Conservation (phyloP, 768 basidiomycete genomes). For the Tricholoma sp. region DNA sequence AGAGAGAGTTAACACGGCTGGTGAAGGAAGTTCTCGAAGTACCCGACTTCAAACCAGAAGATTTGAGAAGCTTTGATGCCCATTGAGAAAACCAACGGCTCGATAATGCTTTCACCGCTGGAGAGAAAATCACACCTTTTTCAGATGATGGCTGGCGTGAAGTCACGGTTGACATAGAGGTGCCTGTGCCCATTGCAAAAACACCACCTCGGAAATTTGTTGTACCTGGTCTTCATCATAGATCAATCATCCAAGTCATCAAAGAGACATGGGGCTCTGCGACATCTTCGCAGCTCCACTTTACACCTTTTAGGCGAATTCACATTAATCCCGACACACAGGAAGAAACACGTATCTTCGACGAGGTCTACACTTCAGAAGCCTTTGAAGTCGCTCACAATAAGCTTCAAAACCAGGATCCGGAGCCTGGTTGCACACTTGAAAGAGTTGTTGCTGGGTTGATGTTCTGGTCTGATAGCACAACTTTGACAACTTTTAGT, state of each 20-base stretch:
- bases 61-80: conserved; percentile 10
- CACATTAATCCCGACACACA: conserved; percentile 2
- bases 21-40: neutral
- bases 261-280: conserved; percentile 11
- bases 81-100: conserved; percentile 10
- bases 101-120: conserved; percentile 1
- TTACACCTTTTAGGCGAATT: conserved; percentile 16
- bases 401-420: neutral
- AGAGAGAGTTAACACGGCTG: neutral
- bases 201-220: conserved; percentile 15
- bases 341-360: conserved; percentile 1
- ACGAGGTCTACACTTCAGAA: conserved; percentile 15
- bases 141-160: conserved; percentile 13
- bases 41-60: conserved; percentile 8
- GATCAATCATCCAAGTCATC: conserved; percentile 18
- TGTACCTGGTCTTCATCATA: conserved; percentile 20
- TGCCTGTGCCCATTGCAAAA: conserved; percentile 9
- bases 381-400: conserved; percentile 10
- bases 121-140: neutral
- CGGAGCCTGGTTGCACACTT: conserved; percentile 11
- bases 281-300: conserved; percentile 9
- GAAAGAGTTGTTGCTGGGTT: conserved; percentile 12
- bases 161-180: conserved; percentile 8
- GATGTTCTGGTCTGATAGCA: conserved; percentile 27
- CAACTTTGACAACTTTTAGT: conserved; percentile 24